Percentiles rank a stretch among this genome's conserved stretches.
Conservation (phyloP, 306 rosid species). For the Urtica urens region DNA sequence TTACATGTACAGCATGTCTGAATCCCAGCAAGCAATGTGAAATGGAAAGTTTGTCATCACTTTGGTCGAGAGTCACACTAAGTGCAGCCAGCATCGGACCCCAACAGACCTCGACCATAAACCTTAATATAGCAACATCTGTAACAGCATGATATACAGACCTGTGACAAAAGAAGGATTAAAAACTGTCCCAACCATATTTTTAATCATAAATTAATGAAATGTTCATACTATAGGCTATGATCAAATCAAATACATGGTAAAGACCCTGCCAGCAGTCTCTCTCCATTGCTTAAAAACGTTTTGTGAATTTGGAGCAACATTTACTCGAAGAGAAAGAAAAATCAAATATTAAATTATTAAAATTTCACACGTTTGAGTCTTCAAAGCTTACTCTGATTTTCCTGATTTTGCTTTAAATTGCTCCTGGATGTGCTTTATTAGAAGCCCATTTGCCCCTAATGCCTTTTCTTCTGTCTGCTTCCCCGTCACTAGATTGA, state of each 20-base stretch:
- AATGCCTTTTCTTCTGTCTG: slow-evolving; percentile 92
- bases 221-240: neutral
- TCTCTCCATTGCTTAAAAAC: too few relatives aligned
- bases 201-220: neutral
- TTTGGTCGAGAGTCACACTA: slow-evolving; percentile 97
- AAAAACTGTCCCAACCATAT: slow-evolving; percentile 10
- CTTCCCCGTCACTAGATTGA: slow-evolving; percentile 91
- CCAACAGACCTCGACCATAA: slow-evolving; percentile 99
- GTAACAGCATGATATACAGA: slow-evolving; percentile 81
- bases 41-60: slow-evolving; percentile 88
- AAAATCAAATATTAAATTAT: neutral
- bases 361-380: neutral
- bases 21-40: slow-evolving; percentile 84
- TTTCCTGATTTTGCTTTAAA: slow-evolving; percentile 87
- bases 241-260: neutral
- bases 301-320: too few relatives aligned
- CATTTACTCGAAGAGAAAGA: too few relatives aligned
- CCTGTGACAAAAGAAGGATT: slow-evolving; percentile 40
- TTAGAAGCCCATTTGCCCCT: slow-evolving; percentile 94
- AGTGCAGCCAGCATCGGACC: slow-evolving; percentile 98
- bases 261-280: too few relatives aligned
- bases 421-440: slow-evolving; percentile 90
- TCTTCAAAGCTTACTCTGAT: slow-evolving; percentile 68
- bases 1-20: slow-evolving; percentile 89
- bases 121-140: slow-evolving; percentile 89